Base-by-base conservation (phyloP, 345 rosid genomes). In the Murraya koenigii region DNA sequence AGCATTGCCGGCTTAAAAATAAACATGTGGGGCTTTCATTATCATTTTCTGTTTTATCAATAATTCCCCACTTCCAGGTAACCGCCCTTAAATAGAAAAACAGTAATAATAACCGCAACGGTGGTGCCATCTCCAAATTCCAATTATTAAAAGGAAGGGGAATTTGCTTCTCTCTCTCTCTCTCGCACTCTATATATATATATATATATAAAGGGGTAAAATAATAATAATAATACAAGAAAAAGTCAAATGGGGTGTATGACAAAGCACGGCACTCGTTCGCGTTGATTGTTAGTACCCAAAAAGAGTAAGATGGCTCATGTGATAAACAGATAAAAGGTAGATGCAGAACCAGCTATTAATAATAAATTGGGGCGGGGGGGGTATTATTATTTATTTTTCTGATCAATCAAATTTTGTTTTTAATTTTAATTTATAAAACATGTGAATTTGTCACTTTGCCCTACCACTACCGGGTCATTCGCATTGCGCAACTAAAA, bases 11-110 rank as follows among this genome's bases (percentile, higher is more conserved):
- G 80, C 72, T 36, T 54, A 72, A 36, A 69, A 69, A 71, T 65
- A 23, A 82, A 30, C 89, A 78, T 56, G 84, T 82, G 81, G 85
- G 87, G 87, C 39, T 71, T 78, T 75, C 4, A 56, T 32, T 60
- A 47, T 52, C 28, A 52, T 60, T 63, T 22, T 59, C 41, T 68
- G 75, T 63, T 63, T 6, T 14, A 49, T 47, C 63, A 60, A 76
- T 65, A 44, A 72, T 78, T 73, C 63, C 35, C 75, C 59, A 13
- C 54, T 66, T 38, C 7, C 36, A 15, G 1, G 49, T 32, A 55
- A 30, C 39, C 38, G 25, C 72, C 54, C 69, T 44, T 13, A 72
- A 64, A 55, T 30, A 15, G 9, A 35, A 33, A 33, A n/a, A n/a
- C n/a, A 33, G 23, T 8, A 25, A 0, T 20, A 20, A 19, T 13